A percentile compares a stretch with the other conserved stretches of the same genome.
phyloP scores from a whole-genome alignment of 1,139 yeast genomes.

The Pneumocystis wakefieldiae region DNA sequence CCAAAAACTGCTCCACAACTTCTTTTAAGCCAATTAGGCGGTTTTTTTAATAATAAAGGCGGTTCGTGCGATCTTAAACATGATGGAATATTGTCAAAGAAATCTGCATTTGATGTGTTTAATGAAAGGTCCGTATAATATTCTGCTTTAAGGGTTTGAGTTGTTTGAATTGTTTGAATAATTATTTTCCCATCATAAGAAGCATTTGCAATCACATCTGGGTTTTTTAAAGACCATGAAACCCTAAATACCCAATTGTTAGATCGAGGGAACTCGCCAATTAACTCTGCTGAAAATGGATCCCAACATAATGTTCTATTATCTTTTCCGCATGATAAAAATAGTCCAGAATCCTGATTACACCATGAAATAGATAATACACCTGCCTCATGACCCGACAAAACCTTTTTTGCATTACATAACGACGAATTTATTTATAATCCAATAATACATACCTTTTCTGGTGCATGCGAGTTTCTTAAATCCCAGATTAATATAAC shows the following conservation, averaged over 20 bases:
- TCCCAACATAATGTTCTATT: slow-evolving; percentile 83
- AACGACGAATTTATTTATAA: not conserved
- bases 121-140: slow-evolving; percentile 26
- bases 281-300: slow-evolving; percentile 44
- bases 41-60: slow-evolving; percentile 48
- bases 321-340: slow-evolving; percentile 84
- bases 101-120: slow-evolving; percentile 50
- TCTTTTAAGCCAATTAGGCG: slow-evolving; percentile 76
- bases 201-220: slow-evolving; percentile 85
- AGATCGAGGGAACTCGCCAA: slow-evolving; percentile 82
- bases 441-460: slow-evolving; percentile 20
- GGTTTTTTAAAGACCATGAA: slow-evolving; percentile 71
- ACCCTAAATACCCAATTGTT: slow-evolving; percentile 91
- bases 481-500: slow-evolving; percentile 84
- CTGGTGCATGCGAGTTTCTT: slow-evolving; percentile 84
- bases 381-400: slow-evolving; percentile 78
- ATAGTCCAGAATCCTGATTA: slow-evolving; percentile 55
- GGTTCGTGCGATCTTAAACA: slow-evolving; percentile 20
- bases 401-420: slow-evolving; percentile 22
- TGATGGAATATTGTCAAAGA: slow-evolving; percentile 67
- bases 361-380: slow-evolving; percentile 91
- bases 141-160: slow-evolving; percentile 34
- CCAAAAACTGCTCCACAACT: slow-evolving; percentile 76
- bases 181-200: slow-evolving; percentile 79
- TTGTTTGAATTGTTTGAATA: slow-evolving; percentile 79